phyloP scores from a whole-genome alignment of 306 rosid genomes.

The Vigna reflexopilosa region DNA sequence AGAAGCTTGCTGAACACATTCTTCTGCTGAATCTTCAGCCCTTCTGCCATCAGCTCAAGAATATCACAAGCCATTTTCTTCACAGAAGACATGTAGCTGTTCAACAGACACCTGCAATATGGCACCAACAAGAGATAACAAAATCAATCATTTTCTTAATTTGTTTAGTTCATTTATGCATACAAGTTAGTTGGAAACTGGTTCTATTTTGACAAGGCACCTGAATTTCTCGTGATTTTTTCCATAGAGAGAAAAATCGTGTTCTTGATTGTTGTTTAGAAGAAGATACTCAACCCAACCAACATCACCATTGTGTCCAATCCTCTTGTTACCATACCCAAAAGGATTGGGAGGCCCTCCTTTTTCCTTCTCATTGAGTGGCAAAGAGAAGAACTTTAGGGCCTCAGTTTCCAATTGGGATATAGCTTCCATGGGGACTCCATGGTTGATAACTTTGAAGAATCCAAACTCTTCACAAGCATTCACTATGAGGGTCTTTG shows the following conservation, averaged over 20 bases:
- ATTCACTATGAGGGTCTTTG: conserved; percentile 72
- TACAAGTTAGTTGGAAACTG: background rate
- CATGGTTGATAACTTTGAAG: conserved; percentile 90
- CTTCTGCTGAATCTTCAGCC: conserved; percentile 69
- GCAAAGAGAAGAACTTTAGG: conserved; percentile 77
- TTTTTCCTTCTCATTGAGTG: conserved; percentile 69
- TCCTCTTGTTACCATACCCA: conserved; percentile 80
- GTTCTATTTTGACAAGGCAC: conserved; percentile 46
- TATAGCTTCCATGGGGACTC: conserved; percentile 83
- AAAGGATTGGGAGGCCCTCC: conserved; percentile 77
- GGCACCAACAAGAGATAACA: background rate
- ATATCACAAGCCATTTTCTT: conserved; percentile 81
- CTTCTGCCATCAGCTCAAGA: conserved; percentile 93
- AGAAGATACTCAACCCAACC: conserved; percentile 98
- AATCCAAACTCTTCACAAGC: conserved; percentile 94
- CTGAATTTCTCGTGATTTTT: conserved; percentile 62
- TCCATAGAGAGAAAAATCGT: conserved; percentile 51
- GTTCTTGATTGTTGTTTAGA: conserved; percentile 59
- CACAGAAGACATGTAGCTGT: conserved; percentile 64
- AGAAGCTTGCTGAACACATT: conserved; percentile 79
- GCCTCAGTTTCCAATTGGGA: conserved; percentile 74
- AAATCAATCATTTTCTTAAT: background rate
- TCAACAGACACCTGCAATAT: conserved; percentile 61
- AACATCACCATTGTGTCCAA: conserved; percentile 79
- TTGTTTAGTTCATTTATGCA: background rate